Conservation (phyloP, 106 monocot species). For the Triglochin maritima region DNA sequence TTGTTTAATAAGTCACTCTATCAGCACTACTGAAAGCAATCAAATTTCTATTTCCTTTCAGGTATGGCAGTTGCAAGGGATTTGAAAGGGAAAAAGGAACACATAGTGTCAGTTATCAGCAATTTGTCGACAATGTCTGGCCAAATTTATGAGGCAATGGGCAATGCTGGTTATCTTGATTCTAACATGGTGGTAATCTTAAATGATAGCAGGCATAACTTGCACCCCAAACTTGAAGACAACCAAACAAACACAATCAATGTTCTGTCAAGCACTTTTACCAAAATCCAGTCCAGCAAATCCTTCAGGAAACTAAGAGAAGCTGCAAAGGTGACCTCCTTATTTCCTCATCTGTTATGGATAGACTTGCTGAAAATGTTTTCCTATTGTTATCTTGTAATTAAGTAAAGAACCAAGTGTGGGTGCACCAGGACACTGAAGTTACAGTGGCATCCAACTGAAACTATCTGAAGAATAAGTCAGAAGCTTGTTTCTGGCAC, state of each 20-base stretch:
- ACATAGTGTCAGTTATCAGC: constrained; percentile 55
- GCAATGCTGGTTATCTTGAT: constrained; percentile 79
- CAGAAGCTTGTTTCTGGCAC: no score
- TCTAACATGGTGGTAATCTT: constrained; percentile 82
- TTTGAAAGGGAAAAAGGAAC: constrained; percentile 51
- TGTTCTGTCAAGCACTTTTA: constrained; percentile 54
- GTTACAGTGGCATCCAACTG: no score
- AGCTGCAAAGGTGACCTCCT: constrained; percentile 38
- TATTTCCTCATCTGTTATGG: neutral
- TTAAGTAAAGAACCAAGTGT: neutral
- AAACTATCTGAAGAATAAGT: no score
- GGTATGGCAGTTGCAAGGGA: constrained; percentile 84
- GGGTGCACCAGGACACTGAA: no score
- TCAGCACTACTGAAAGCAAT: no score
- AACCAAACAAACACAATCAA: constrained; percentile 35
- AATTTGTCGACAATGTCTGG: constrained; percentile 71
- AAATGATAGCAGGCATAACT: constrained; percentile 70
- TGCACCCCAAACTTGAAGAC: constrained; percentile 47
- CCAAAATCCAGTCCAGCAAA: constrained; percentile 79
- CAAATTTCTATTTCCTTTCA: constrained; percentile 4
- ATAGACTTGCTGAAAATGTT: neutral
- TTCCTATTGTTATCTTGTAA: neutral
- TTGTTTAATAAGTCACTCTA: no score
- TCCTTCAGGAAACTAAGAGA: constrained; percentile 55
- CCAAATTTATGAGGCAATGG: constrained; percentile 78